phyloP scores from a whole-genome alignment of 2,329 filamentous ascomycete genomes.

The Aspergillus neotritici region DNA sequence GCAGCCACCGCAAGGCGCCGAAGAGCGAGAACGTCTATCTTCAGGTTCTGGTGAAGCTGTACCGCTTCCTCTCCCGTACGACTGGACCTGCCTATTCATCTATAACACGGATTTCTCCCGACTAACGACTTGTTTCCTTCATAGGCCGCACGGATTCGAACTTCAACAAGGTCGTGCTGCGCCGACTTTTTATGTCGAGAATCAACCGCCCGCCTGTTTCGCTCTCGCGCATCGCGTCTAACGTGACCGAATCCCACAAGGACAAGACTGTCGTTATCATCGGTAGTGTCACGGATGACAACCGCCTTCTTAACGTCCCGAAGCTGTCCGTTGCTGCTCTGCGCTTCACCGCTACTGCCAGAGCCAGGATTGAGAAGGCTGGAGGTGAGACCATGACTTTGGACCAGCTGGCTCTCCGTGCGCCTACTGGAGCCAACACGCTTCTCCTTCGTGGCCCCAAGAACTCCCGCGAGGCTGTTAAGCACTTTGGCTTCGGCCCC shows the following conservation, averaged over 20 bases:
- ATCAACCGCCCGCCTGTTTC: slow-evolving; percentile 97
- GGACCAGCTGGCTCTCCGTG: slow-evolving; percentile 92
- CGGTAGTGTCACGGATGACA: slow-evolving; percentile 96
- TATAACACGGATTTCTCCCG: slow-evolving; percentile 9
- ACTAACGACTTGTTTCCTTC: slow-evolving; percentile 1
- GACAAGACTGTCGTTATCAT: slow-evolving; percentile 86
- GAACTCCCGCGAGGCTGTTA: slow-evolving; percentile 95
- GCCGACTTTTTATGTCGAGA: slow-evolving; percentile 96
- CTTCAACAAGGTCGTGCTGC: slow-evolving; percentile 99
- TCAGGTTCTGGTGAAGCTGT: slow-evolving; percentile 95
- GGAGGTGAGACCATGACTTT: slow-evolving; percentile 94
- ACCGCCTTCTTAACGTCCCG: slow-evolving; percentile 81
- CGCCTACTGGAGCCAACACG: slow-evolving; percentile 94
- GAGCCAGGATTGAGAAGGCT: slow-evolving; percentile 85
- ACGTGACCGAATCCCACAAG: slow-evolving; percentile 52
- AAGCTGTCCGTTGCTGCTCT: slow-evolving; percentile 93
- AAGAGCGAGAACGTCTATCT: slow-evolving; percentile 99
- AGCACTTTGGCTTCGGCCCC: slow-evolving; percentile 98
- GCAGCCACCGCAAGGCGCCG: slow-evolving; percentile 80
- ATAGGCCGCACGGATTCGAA: slow-evolving; percentile 87
- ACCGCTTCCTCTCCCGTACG: slow-evolving; percentile 90
- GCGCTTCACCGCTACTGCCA: slow-evolving; percentile 92
- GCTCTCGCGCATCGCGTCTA: slow-evolving; percentile 78
- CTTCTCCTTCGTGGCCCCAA: slow-evolving; percentile 95
- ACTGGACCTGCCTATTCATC: slow-evolving; percentile 7